Conservation (phyloP, 495 filamentous ascomycete genomes). For the Neurospora cerealis region DNA sequence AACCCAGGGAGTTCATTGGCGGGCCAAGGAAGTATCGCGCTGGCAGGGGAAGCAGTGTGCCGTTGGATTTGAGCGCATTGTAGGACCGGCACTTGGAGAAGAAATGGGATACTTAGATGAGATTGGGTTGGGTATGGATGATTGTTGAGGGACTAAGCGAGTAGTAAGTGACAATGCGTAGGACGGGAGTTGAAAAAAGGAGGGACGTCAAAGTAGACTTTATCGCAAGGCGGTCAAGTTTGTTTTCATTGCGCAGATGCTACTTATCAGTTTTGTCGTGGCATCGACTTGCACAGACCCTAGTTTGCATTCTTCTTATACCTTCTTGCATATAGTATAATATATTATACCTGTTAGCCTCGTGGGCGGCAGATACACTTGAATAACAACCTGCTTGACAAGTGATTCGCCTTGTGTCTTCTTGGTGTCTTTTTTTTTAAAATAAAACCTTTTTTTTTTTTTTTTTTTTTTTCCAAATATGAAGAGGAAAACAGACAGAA, state of each 20-base stretch:
- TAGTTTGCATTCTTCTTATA: not conserved
- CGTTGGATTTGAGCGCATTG: conserved; percentile 62
- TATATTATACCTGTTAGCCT: not conserved
- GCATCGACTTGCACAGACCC: not conserved
- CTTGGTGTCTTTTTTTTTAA: not conserved
- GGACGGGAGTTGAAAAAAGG: not conserved
- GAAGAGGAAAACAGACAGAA: too few species aligned
- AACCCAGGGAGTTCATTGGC: conserved; percentile 68
- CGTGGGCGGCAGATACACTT: not conserved
- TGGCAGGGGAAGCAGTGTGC: conserved; percentile 87
- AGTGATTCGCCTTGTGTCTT: not conserved
- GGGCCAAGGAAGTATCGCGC: conserved; percentile 71
- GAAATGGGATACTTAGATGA: not conserved
- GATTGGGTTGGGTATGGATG: not conserved
- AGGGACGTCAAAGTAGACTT: not conserved
- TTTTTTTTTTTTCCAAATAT: too few species aligned
- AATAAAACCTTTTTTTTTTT: too few species aligned
- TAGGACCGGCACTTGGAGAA: conserved; percentile 1
- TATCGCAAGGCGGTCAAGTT: not conserved
- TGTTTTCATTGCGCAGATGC: not conserved
- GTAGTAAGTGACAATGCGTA: not conserved
- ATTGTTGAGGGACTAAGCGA: not conserved
- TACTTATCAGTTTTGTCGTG: not conserved
- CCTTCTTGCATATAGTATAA: not conserved
- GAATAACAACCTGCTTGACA: not conserved